phyloP scores from a whole-genome alignment of 2,329 filamentous ascomycete genomes.

The Cadophora malorum region DNA sequence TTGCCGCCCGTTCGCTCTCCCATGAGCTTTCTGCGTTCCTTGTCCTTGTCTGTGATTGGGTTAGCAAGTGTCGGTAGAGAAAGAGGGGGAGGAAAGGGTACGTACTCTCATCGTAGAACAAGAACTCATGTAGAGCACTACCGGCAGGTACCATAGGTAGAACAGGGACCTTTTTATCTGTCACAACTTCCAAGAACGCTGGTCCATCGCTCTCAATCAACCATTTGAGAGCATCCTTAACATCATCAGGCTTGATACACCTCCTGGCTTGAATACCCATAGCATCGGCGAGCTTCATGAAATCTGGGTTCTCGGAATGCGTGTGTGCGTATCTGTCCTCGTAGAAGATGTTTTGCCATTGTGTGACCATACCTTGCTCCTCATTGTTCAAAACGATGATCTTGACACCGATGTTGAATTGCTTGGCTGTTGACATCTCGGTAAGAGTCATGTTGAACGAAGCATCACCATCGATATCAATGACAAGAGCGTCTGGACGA shows the following conservation, averaged over 20 bases:
- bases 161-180: constrained; percentile 92
- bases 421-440: constrained; percentile 88
- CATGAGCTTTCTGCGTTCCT: constrained; percentile 71
- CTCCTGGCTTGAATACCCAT: constrained; percentile 84
- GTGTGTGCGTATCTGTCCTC: constrained; percentile 92
- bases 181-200: constrained; percentile 88
- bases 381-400: constrained; percentile 95
- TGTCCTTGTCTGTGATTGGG: constrained; percentile 65
- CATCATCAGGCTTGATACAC: constrained; percentile 75
- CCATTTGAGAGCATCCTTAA: constrained; percentile 82
- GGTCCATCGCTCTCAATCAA: constrained; percentile 90
- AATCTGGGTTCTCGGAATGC: constrained; percentile 94
- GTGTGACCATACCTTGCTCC: constrained; percentile 98
- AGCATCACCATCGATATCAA: constrained; percentile 98
- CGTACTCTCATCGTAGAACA: constrained; percentile 83
- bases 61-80: constrained; percentile 46
- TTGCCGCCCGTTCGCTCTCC: constrained; percentile 59
- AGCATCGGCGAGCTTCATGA: constrained; percentile 88
- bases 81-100: constrained; percentile 32
- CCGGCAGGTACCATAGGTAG: constrained; percentile 96
- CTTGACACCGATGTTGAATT: constrained; percentile 98
- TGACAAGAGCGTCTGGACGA: constrained; percentile 65
- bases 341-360: constrained; percentile 98
- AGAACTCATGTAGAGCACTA: constrained; percentile 87
- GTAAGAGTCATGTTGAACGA: constrained; percentile 99